These are phyloP conservation scores for Kwoniella sp. DNA, from an alignment of 768 basidiomycete genomes.

Conservation along the genomic window DNA sequence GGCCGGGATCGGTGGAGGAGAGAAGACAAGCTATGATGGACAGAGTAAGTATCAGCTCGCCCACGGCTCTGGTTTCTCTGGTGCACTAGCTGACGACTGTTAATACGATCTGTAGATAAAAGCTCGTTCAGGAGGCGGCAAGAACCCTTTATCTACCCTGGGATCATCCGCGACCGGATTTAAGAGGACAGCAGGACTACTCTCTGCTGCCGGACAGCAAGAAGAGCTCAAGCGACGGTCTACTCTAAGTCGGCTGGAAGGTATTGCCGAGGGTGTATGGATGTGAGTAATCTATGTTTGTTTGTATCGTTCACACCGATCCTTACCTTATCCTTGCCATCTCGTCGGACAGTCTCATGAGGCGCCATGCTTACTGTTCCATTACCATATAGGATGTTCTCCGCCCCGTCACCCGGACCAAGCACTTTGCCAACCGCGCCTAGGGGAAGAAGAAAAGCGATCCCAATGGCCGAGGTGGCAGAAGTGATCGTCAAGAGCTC, in stretches of 20 bases:
- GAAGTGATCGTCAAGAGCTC: conserved; percentile 56
- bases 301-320: no score
- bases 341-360: no score
- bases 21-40: conserved; percentile 52
- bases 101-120: conserved; percentile 35
- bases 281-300: conserved; percentile 43
- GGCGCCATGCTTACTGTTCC: no score
- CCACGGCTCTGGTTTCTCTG: no score
- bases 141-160: conserved; percentile 27
- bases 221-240: conserved; percentile 54
- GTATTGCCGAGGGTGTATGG: conserved; percentile 56
- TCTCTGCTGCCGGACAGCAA: conserved; percentile 39
- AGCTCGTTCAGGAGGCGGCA: conserved; percentile 42
- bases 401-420: conserved; percentile 34
- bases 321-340: no score
- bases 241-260: conserved; percentile 53
- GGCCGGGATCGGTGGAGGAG: conserved; percentile 46
- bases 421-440: conserved; percentile 34
- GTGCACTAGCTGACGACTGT: neutral
- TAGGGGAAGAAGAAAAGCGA: conserved; percentile 45
- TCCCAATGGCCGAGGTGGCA: conserved; percentile 53
- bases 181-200: conserved; percentile 17
- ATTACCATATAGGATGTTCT: conserved; percentile 54
- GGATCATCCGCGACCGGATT: conserved; percentile 30
- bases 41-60: conserved; percentile 37